Evolutionary conservation across 345 rosid species (phyloP).

Genomic region (Gossypium mustelinum): DNA sequence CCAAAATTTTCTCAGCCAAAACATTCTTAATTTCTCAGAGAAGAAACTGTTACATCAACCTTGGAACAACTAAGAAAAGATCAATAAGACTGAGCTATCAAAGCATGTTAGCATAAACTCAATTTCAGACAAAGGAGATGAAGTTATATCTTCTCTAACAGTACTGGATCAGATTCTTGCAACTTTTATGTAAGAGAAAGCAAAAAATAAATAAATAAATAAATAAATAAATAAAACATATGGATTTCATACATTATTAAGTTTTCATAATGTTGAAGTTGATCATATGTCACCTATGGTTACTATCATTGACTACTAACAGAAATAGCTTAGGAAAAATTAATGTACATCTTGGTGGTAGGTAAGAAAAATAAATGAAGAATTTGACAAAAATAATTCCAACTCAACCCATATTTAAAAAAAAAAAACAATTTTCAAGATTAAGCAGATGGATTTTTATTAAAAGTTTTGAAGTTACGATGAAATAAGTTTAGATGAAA

Average conservation of each 20-base stretch:
- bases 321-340: neutral
- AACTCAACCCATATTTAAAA: no score
- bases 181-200: neutral
- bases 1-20: slow-evolving; percentile 20
- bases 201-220: no score
- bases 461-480: no score
- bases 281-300: neutral
- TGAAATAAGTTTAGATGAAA: no score
- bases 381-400: no score
- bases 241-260: neutral
- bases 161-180: neutral
- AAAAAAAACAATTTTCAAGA: no score
- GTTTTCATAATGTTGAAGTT: neutral
- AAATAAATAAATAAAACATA: no score
- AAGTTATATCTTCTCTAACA: neutral
- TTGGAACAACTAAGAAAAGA: neutral
- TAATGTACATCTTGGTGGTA: neutral
- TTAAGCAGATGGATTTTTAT: no score
- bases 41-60: slow-evolving; percentile 9
- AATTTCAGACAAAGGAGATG: neutral
- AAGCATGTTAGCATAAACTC: neutral
- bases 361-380: neutral
- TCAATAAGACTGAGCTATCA: neutral
- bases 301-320: neutral
- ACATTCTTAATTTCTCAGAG: slow-evolving; percentile 23